phyloP scores from a whole-genome alignment of 257 asterid genomes.

The Nicotiana tomentosiformis region DNA sequence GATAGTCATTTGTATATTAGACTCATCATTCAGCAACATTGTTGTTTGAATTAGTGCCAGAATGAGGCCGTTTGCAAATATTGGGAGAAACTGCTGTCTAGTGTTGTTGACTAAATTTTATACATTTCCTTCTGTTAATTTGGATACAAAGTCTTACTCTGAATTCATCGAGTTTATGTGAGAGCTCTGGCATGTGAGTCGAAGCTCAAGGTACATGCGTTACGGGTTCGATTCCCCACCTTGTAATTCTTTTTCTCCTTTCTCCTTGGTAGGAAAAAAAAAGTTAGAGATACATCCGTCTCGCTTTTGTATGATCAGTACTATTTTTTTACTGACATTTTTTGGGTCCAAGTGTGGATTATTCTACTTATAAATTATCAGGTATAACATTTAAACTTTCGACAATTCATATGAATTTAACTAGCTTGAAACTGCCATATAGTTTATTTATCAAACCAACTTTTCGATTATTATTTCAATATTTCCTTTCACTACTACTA shows the following conservation, averaged over 20 bases:
- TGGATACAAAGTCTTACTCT: neutral
- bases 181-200: too few species aligned
- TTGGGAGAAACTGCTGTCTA: neutral
- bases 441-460: neutral
- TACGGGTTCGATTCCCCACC: too few species aligned
- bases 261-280: too few species aligned
- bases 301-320: too few species aligned
- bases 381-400: neutral
- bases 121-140: neutral
- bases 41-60: neutral
- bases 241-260: too few species aligned
- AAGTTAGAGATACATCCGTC: too few species aligned
- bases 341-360: too few species aligned
- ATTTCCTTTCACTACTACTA: neutral
- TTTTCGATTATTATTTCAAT: neutral
- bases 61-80: neutral
- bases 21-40: neutral
- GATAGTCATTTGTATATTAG: neutral
- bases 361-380: neutral
- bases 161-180: too few species aligned
- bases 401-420: neutral
- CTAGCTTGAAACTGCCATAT: neutral
- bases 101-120: neutral
- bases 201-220: too few species aligned
- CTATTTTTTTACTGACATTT: too few species aligned